A percentile compares a stretch with the other conserved stretches of the same genome.
Evolutionary conservation across 176 grass and related monocot species (phyloP).

Genomic region (Avena sativa): DNA sequence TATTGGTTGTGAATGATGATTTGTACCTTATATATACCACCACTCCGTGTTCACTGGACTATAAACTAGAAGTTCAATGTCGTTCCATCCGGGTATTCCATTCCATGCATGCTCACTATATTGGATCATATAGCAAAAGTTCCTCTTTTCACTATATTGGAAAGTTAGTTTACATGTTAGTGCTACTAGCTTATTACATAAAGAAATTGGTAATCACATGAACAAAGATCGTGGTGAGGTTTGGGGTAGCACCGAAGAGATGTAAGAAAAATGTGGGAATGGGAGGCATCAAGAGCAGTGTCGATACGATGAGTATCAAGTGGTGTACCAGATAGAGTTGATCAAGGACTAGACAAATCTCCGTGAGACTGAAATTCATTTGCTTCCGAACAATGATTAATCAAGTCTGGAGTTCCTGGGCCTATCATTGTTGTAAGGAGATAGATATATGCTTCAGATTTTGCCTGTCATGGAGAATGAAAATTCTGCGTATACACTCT

Average conservation of each 20-base stretch:
- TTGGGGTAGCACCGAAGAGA: not conserved
- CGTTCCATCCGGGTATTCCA: not conserved
- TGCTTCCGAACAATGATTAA: too few relatives aligned
- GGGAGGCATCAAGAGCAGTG: not conserved
- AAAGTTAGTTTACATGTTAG: not conserved
- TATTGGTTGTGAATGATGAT: too few relatives aligned
- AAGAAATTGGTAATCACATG: not conserved
- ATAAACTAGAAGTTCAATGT: too few relatives aligned
- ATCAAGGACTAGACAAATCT: too few relatives aligned
- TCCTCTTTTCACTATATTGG: not conserved
- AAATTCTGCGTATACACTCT: too few relatives aligned
- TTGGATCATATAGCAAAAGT: not conserved
- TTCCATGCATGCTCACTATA: not conserved
- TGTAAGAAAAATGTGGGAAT: not conserved
- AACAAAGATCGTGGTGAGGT: not conserved
- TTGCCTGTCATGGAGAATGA: too few relatives aligned
- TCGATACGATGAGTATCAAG: not conserved
- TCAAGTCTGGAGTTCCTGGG: too few relatives aligned
- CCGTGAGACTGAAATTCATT: too few relatives aligned
- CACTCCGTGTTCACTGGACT: too few relatives aligned
- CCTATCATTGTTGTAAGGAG: too few relatives aligned
- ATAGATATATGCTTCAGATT: too few relatives aligned
- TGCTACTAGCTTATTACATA: not conserved
- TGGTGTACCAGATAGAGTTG: not conserved
- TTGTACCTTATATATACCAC: too few relatives aligned